Evolutionary conservation across 148 eudicot genomes (phyloP), one percentile per base, ranked within the genome.

Genomic region (Linanthus parryae): DNA sequence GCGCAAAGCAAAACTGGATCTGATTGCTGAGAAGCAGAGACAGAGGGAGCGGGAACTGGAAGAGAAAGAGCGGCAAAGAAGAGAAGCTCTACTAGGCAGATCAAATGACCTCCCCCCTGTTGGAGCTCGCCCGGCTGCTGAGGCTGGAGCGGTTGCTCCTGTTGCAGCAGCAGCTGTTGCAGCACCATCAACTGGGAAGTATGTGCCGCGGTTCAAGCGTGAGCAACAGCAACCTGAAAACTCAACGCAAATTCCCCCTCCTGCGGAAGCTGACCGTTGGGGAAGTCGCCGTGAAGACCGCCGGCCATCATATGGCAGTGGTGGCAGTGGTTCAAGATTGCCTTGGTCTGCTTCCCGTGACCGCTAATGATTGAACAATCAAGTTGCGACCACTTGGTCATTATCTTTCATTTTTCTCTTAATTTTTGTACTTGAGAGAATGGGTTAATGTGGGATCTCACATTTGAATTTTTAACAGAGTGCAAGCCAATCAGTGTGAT

Each of bases 21-120:
- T 69, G 68, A 92, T 92, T 21, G 96, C 96, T 17, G 89, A 75
- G 56, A 92, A 79, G 76, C 98, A 92, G 71, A 74, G 94, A 48
- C 84, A 76, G 34, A 58, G 94, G 50, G 98, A 91, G 70, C 66
- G 31, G 34, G 98, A 92, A 69, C 62, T 79, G 48, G 98, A 92
- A 68, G 98, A 87, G 36, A 83, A 73, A 62, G 84, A 71, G 51
- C 77, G 68, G 65, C n/a, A n/a, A n/a, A n/a, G n/a, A n/a, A 77
- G 69, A 54, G 88, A 85, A 49, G 66, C 64, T 54, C 56, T 89
- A 30, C 70, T 77, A 52, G 70, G 74, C 14, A 46, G 61, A 39
- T 11, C 75, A 12, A 55, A 21, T 30, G 68, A 57, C 1, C 48
- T 43, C 9, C 31, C 69, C 12, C 27, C 68, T 54, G 54, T 47